Base-by-base conservation (phyloP, 805 yeast species). In the Spathaspora hagerdaliae region DNA sequence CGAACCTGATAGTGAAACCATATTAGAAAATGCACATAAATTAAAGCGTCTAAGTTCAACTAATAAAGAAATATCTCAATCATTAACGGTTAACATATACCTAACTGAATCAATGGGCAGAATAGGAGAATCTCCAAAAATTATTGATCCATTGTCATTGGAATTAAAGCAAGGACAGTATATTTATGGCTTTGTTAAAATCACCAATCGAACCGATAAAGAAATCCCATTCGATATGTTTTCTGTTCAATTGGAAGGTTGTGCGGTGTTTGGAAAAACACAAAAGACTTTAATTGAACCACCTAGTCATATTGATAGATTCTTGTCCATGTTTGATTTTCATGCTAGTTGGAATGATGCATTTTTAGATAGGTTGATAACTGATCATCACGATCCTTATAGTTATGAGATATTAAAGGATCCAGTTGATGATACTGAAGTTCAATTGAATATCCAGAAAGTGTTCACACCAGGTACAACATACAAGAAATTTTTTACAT, bases 271-370 rank as follows among this genome's bases (percentile, higher is more conserved):
- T 42, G 63, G 61, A 3, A 51, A 44, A 39, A 55, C 55, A n/a
- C 56, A 51, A 41, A 44, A 42, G 41, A 51, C 43, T 19, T 44
- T 50, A 37, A 50, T 57, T 29, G 54, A 52, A 39, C 50, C 46
- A 7, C 60, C 56, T 9, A 42, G 58, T 7, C 54, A 54, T 26
- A 46, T 68, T 13, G 48, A 48, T 12, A 57, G 61, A 42, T 67
- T 67, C 46, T 51, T 70, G 39, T 64, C 61, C 39, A 69, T 70
- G 75, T 68, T 64, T 52, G 75, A 70, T 46, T 69, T 67, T 50
- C 63, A 63, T 39, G 75, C 74, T 1, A 65, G 69, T 13, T 70
- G 73, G 73, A 67, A 61, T 47, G 67, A 61, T 48, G 68, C 62
- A 0, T 51, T 45, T 38, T 48, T 69, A 12, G 67, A 65, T 51